Base-by-base conservation (phyloP, 495 filamentous ascomycete genomes). In the Cudoniella acicularis region DNA sequence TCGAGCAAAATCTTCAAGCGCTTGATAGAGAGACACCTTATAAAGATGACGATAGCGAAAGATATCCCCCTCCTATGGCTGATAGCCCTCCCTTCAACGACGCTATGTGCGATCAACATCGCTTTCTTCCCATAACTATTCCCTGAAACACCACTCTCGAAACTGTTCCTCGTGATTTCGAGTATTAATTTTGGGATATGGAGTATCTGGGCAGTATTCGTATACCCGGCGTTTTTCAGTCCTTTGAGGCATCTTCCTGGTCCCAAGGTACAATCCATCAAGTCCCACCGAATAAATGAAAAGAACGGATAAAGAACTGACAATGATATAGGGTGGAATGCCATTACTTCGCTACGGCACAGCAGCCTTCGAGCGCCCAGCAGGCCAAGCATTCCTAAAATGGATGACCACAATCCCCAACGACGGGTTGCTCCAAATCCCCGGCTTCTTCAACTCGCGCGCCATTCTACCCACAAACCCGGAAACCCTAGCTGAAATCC, bases 151-250 rank as follows among this genome's bases (percentile, higher is more conserved):
- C 53, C 53, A 3, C 8, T 56, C 1, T 46, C 41, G 42, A 45
- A 45, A 18, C 43, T 54, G 8, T 67, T 67, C 45, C 3, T 64
- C 11, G n/a, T 23, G 25, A 22, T 59, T 8, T 43, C 36, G 17
- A 30, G 18, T 18, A 22, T 62, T 1, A 30, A 50, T 9, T 51
- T 60, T 42, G 55, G 59, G 11, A 50, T 68, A 0, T 75, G 67
- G 55, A 55, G 55, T 4, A 20, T 80, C n/a, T 92, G 78, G 71
- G 69, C 64, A 2, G 60, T 83, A 0, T 43, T 90, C 1, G 66
- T 92, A 45, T 95, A 87, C 66, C 92, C 90, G 1, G 73, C 77
- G 27, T 77, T 85, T 64, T 74, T 92, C 54, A 91, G 83, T 22
- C 90, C 92, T 0, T 62, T 89, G 26, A 77, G 82, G 0, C 74